Evolutionary conservation across 2,329 filamentous ascomycete genomes (phyloP).

Genomic region (Biscogniauxia marginata): DNA sequence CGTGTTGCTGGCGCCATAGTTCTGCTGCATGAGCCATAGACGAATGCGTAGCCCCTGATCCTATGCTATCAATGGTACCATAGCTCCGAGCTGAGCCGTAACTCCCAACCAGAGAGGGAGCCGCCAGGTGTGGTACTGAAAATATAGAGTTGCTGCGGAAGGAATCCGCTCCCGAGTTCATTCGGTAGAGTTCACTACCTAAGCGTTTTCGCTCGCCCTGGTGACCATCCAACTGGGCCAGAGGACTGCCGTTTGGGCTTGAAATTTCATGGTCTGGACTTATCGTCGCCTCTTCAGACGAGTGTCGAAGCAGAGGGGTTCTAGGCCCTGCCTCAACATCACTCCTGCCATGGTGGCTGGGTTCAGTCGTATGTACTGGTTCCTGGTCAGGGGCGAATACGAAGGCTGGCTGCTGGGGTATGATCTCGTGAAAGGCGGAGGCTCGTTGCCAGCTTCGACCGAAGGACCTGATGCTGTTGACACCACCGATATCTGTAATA

Average conservation of each 20-base stretch:
- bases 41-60: conserved; percentile 38
- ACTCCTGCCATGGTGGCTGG: conserved; percentile 41
- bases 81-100: conserved; percentile 60
- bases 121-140: conserved; percentile 58
- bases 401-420: conserved; percentile 75
- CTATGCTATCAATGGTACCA: conserved; percentile 54
- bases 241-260: conserved; percentile 14
- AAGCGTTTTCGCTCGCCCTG: conserved; percentile 45
- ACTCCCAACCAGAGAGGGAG: conserved; percentile 69
- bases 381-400: conserved; percentile 59
- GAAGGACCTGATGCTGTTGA: conserved; percentile 93
- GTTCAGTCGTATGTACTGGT: conserved; percentile 37
- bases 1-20: conserved; percentile 54
- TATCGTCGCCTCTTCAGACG: conserved; percentile 25
- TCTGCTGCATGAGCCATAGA: conserved; percentile 53
- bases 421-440: conserved; percentile 82
- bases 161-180: conserved; percentile 30
- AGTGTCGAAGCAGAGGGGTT: conserved; percentile 49
- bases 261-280: conserved; percentile 30
- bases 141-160: conserved; percentile 51
- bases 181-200: conserved; percentile 40
- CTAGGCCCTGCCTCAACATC: conserved; percentile 39
- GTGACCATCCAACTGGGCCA: conserved; percentile 16
- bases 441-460: conserved; percentile 90
- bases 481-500: conserved; percentile 74